phyloP scores from a whole-genome alignment of 129 eudicot genomes.

The Erigeron canadensis region DNA sequence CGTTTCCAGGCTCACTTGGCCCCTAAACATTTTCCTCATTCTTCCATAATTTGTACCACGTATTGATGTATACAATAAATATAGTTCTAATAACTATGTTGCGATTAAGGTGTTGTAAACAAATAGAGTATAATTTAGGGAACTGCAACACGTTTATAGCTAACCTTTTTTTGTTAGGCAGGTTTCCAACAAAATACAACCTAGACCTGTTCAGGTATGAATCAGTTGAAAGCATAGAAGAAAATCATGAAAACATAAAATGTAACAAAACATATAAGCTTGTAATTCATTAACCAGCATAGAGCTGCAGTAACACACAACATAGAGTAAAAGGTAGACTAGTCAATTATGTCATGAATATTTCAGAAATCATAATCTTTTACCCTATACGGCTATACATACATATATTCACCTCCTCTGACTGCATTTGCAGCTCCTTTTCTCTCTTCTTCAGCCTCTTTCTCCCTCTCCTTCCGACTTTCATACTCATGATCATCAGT shows the following conservation, averaged over 20 bases:
- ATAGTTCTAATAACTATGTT: no score
- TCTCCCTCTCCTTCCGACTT: slow-evolving; percentile 90
- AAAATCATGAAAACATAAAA: neutral
- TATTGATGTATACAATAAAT: no score
- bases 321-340: slow-evolving; percentile 4
- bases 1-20: no score
- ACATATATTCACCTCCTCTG: slow-evolving; percentile 96
- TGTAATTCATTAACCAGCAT: neutral
- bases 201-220: no score
- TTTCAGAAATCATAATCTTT: slow-evolving; percentile 1
- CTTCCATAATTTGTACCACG: no score
- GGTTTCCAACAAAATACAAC: no score
- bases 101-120: no score
- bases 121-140: no score
- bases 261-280: neutral
- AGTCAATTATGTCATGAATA: neutral
- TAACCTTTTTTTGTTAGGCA: no score
- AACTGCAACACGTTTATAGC: no score
- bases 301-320: neutral
- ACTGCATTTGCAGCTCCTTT: slow-evolving; percentile 96
- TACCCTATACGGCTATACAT: slow-evolving; percentile 65
- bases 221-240: neutral
- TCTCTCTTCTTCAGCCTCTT: slow-evolving; percentile 95
- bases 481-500: slow-evolving; percentile 95
- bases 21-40: no score